Percentiles rank a stretch among this genome's conserved stretches.
Evolutionary conservation across 805 yeast genomes (phyloP).

Genomic region (Peterozyma xylosa): DNA sequence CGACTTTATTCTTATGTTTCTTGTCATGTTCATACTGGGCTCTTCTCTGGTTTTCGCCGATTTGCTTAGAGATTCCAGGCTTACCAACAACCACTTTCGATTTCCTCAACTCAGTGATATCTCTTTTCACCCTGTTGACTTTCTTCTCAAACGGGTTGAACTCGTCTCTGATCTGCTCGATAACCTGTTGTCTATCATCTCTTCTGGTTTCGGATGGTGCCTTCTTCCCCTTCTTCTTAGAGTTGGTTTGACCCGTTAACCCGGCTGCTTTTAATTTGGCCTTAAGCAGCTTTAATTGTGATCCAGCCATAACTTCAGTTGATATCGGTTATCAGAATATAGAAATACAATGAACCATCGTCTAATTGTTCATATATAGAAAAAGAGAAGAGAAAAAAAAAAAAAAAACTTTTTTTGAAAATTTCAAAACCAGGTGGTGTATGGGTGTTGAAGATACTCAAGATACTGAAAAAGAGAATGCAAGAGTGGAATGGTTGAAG

Average conservation of each 20-base stretch:
- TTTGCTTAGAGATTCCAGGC: slow-evolving; percentile 63
- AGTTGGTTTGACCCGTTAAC: slow-evolving; percentile 77
- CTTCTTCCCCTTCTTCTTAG: slow-evolving; percentile 46
- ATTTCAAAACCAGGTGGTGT: too few species aligned
- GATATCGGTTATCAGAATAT: too few species aligned
- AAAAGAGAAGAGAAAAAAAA: too few species aligned
- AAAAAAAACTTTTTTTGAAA: too few species aligned
- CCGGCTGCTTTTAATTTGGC: slow-evolving; percentile 73
- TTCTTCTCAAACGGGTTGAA: slow-evolving; percentile 89
- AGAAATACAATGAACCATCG: too few species aligned
- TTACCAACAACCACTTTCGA: slow-evolving; percentile 48
- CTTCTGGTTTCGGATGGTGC: slow-evolving; percentile 60
- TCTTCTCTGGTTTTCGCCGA: slow-evolving; percentile 57
- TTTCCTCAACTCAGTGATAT: slow-evolving; percentile 32
- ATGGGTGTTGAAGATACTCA: too few species aligned
- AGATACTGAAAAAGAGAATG: too few species aligned
- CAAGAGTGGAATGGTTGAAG: too few species aligned
- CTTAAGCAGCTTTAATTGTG: slow-evolving; percentile 79
- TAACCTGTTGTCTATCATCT: slow-evolving; percentile 53
- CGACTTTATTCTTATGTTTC: slow-evolving; percentile 60
- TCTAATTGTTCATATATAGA: too few species aligned
- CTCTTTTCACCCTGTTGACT: slow-evolving; percentile 58
- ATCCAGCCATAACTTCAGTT: slow-evolving; percentile 57
- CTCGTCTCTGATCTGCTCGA: slow-evolving; percentile 63
- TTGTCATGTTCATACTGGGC: slow-evolving; percentile 59